Conservation (phyloP, 176 grass and related monocot genomes). For the Olyra latifolia region DNA sequence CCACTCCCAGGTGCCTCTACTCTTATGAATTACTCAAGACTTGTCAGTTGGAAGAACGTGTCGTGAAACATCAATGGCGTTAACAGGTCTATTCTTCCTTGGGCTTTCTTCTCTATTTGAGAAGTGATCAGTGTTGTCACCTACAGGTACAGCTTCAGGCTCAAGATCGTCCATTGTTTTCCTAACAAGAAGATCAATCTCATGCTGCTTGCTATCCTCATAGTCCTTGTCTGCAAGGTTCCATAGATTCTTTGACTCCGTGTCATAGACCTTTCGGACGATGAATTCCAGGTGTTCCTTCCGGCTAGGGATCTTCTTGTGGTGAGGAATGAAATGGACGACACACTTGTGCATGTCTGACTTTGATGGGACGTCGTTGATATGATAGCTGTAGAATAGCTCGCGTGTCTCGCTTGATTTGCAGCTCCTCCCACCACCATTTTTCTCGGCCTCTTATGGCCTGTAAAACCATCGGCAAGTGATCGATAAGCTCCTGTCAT, state of each 20-base stretch:
- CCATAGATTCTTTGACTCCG: conserved; percentile 79
- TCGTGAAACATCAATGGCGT: conserved; percentile 65
- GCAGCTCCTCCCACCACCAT: conserved; percentile 81
- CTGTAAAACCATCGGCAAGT: conserved; percentile 98
- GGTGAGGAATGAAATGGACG: conserved; percentile 86
- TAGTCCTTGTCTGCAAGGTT: conserved; percentile 94
- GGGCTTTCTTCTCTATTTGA: conserved; percentile 50
- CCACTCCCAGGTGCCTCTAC: conserved; percentile 81
- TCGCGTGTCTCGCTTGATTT: conserved; percentile 78
- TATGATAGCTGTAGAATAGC: conserved; percentile 95
- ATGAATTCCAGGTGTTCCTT: conserved; percentile 89
- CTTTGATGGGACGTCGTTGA: conserved; percentile 85
- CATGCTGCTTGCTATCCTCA: conserved; percentile 79
- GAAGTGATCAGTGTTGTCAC: conserved; percentile 52
- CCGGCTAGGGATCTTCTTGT: conserved; percentile 80
- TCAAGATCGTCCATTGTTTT: conserved; percentile 75
- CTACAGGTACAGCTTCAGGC: conserved; percentile 48
- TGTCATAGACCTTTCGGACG: conserved; percentile 92
- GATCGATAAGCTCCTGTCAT: conserved; percentile 65
- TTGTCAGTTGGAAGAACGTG: conserved; percentile 32
- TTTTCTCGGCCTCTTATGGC: conserved; percentile 93
- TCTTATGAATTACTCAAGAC: conserved; percentile 57
- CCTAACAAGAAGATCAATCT: conserved; percentile 82
- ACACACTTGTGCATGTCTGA: conserved; percentile 97
- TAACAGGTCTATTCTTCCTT: conserved; percentile 49